Evolutionary conservation across 2,329 filamentous ascomycete species (phyloP).

Genomic region (Chrysoporthe deuterocubensis): DNA sequence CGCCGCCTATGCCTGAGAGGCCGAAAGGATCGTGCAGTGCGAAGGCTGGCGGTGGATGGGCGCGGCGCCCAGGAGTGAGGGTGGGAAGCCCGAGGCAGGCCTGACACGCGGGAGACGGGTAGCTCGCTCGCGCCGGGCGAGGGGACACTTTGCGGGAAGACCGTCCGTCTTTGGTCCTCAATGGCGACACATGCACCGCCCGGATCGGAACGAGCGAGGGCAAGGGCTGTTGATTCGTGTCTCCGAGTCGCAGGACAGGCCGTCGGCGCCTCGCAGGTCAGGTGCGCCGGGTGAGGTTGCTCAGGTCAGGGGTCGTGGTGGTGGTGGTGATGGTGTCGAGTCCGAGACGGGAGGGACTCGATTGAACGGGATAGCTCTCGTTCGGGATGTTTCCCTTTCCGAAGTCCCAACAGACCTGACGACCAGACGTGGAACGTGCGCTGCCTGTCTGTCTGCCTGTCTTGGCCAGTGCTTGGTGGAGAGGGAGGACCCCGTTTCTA

Average conservation of each 20-base stretch:
- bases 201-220: background rate
- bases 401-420: constrained; percentile 7
- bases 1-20: constrained; percentile 21
- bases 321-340: constrained; percentile 3
- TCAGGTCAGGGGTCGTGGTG: background rate
- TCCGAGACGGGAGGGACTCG: background rate
- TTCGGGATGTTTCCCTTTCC: constrained; percentile 8
- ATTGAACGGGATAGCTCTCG: constrained; percentile 4
- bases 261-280: background rate
- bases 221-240: constrained; percentile 12
- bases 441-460: background rate
- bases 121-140: constrained; percentile 25
- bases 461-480: constrained; percentile 7
- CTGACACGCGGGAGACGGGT: constrained; percentile 10
- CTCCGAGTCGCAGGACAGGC: background rate
- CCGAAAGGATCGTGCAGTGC: constrained; percentile 8
- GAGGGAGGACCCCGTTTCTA: constrained; percentile 6
- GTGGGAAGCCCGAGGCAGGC: constrained; percentile 15
- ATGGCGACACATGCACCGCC: constrained; percentile 18
- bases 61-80: constrained; percentile 18
- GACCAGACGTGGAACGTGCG: background rate
- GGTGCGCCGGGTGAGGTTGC: background rate
- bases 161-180: constrained; percentile 9
- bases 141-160: background rate
- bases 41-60: constrained; percentile 7